Conservation (phyloP, 495 filamentous ascomycete species). For the Entonaema liquescens region DNA sequence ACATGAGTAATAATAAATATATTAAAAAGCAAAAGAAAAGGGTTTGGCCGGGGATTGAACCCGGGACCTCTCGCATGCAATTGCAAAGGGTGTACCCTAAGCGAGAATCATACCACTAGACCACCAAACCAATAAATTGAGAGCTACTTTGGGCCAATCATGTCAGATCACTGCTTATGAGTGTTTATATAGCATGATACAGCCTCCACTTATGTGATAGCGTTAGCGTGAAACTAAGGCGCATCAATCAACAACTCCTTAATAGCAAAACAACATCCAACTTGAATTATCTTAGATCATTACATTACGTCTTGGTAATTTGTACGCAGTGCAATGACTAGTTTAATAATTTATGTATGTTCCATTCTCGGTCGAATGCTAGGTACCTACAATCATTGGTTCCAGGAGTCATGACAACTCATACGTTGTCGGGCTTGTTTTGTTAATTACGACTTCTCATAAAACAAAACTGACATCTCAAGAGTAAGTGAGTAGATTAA, state of each 20-base stretch:
- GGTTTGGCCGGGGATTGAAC: conserved; percentile 36
- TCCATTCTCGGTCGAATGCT: too few species aligned
- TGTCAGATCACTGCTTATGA: neutral
- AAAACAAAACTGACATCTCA: neutral
- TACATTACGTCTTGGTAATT: neutral
- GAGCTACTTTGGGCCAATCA: neutral
- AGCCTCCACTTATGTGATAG: neutral
- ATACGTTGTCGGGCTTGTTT: too few species aligned
- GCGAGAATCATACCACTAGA: conserved; percentile 40
- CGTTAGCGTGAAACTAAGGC: neutral
- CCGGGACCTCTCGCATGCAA: conserved; percentile 34
- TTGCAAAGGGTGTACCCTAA: conserved; percentile 26
- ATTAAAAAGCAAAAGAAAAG: conserved; percentile 4
- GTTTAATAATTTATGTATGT: too few species aligned
- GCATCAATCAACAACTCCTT: neutral
- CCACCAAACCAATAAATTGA: conserved; percentile 14
- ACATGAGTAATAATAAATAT: neutral
- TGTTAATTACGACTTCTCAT: neutral
- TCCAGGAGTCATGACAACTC: too few species aligned
- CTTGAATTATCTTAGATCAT: neutral
- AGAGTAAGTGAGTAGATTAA: neutral
- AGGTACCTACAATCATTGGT: too few species aligned
- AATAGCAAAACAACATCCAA: neutral
- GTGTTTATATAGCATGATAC: neutral
- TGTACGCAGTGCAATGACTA: too few species aligned